Conservation (phyloP, 441 rosid genomes). For the Eruca vesicaria region DNA sequence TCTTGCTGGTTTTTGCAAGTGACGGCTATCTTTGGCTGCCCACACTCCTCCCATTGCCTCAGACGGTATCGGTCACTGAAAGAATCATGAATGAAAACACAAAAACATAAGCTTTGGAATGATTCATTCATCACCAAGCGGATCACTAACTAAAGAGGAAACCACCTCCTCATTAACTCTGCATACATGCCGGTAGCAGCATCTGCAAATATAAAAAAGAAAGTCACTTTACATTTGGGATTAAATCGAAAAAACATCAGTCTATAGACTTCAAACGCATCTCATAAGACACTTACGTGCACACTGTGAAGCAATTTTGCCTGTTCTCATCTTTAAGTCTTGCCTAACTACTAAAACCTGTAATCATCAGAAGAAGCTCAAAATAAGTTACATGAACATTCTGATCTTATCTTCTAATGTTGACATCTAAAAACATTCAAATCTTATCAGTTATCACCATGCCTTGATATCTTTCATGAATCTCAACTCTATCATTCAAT, state of each 20-base stretch:
- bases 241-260: neutral
- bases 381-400: neutral
- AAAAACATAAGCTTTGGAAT: slow-evolving; percentile 2
- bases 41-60: slow-evolving; percentile 79
- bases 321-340: slow-evolving; percentile 89
- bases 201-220: slow-evolving; percentile 44
- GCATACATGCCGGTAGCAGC: slow-evolving; percentile 93
- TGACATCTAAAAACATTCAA: no score
- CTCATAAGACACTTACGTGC: slow-evolving; percentile 61
- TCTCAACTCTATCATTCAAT: neutral
- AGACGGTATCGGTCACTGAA: slow-evolving; percentile 67
- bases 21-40: slow-evolving; percentile 90
- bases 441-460: no score
- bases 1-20: slow-evolving; percentile 83
- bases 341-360: slow-evolving; percentile 92
- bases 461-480: neutral
- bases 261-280: neutral
- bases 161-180: slow-evolving; percentile 75
- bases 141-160: neutral
- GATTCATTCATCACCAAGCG: neutral
- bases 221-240: neutral
- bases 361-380: slow-evolving; percentile 26
- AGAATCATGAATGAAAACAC: neutral
- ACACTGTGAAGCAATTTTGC: slow-evolving; percentile 90
- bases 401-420: neutral